phyloP scores from a whole-genome alignment of 345 rosid species.

The Angophora floribunda region DNA sequence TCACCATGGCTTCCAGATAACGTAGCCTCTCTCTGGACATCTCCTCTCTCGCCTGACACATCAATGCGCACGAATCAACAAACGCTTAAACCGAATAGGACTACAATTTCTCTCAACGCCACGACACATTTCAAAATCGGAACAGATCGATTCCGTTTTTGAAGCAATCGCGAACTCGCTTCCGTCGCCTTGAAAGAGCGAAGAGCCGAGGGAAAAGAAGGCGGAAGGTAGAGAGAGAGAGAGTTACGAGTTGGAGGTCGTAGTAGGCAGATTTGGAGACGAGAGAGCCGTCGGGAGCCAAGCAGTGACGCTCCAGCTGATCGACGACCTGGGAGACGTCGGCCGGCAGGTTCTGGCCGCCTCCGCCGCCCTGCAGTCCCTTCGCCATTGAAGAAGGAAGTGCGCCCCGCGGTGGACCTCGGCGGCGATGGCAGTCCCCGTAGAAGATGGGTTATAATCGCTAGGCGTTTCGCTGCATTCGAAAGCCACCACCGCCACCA shows the following conservation, averaged over 20 bases:
- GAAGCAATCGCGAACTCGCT: neutral
- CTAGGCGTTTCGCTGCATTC: neutral
- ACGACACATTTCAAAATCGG: neutral
- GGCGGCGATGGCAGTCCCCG: neutral
- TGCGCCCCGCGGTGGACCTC: neutral
- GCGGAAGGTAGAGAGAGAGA: neutral
- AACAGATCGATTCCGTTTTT: neutral
- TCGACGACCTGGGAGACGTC: slow-evolving; percentile 78
- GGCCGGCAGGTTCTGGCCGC: slow-evolving; percentile 59
- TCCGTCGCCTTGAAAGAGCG: neutral
- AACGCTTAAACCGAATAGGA: neutral
- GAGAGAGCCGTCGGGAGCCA: slow-evolving; percentile 94
- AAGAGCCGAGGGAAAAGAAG: neutral
- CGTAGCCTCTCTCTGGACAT: slow-evolving; percentile 87
- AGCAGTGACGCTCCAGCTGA: slow-evolving; percentile 95
- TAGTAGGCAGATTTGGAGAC: slow-evolving; percentile 75
- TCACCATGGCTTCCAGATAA: slow-evolving; percentile 91
- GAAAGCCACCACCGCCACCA: neutral
- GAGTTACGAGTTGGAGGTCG: slow-evolving; percentile 81
- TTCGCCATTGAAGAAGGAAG: slow-evolving; percentile 31
- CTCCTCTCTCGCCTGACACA: slow-evolving; percentile 87
- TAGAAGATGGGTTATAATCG: neutral
- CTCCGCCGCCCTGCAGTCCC: slow-evolving; percentile 32
- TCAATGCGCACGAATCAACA: neutral
- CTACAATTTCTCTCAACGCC: neutral